Conservation (phyloP, 164 flowering plant genomes). For the Stephania cephalantha region DNA sequence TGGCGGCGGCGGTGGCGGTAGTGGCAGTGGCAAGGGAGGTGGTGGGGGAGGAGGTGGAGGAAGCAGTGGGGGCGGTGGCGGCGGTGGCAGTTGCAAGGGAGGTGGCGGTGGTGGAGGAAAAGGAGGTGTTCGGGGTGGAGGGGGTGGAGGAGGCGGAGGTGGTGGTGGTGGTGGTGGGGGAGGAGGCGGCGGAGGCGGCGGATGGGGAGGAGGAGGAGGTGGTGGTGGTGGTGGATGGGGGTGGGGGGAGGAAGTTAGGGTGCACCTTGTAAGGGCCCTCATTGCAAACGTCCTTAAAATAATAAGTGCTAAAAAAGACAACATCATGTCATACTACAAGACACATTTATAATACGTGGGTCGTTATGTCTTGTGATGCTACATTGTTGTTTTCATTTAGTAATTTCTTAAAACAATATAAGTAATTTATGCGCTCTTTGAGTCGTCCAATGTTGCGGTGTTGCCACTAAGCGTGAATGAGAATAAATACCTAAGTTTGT, state of each 20-base stretch:
- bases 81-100: neutral
- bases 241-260: slow-evolving; percentile 5
- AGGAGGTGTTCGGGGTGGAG: slow-evolving; percentile 6
- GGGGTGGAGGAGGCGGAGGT: neutral
- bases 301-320: too few relatives aligned
- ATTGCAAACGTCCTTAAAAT: too few relatives aligned
- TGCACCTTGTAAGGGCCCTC: neutral
- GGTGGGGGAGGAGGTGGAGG: slow-evolving; percentile 2
- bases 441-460: too few relatives aligned
- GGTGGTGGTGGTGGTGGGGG: neutral
- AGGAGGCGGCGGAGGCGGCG: neutral
- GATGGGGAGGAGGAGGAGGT: neutral
- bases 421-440: too few relatives aligned
- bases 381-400: too few relatives aligned
- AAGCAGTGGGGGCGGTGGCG: neutral
- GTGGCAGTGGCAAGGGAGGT: neutral
- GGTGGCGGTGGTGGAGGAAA: slow-evolving; percentile 11
- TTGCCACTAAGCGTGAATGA: too few relatives aligned
- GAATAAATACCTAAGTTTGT: too few relatives aligned
- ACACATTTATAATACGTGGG: too few relatives aligned
- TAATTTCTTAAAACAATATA: too few relatives aligned
- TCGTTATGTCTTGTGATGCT: too few relatives aligned
- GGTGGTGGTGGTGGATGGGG: neutral
- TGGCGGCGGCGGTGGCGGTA: slow-evolving; percentile 10
- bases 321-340: too few relatives aligned